A percentile compares a stretch with the other conserved stretches of the same genome.
phyloP scores from a whole-genome alignment of 2,329 filamentous ascomycete genomes.

The Corynespora cassiicola region DNA sequence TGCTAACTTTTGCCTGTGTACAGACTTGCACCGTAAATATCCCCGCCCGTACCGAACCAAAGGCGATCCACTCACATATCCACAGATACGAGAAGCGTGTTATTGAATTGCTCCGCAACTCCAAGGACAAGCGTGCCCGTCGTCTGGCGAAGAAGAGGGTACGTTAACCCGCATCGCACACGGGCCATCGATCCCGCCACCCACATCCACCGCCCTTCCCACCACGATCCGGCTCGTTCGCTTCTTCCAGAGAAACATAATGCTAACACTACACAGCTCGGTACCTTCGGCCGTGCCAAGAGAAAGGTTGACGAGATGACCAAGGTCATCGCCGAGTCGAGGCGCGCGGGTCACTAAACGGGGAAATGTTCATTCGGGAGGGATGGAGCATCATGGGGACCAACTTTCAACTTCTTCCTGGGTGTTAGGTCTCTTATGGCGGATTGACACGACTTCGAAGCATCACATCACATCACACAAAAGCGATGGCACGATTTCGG shows the following conservation, averaged over 20 bases:
- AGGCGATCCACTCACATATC: conserved; percentile 13
- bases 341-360: conserved; percentile 74
- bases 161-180: conserved; percentile 50
- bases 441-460: conserved; percentile 38
- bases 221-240: neutral
- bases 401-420: conserved; percentile 41
- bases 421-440: conserved; percentile 44
- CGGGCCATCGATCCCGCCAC: too few species aligned
- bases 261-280: conserved; percentile 69
- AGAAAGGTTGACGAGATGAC: conserved; percentile 99
- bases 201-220: conserved; percentile 1
- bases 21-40: conserved; percentile 49
- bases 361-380: conserved; percentile 29
- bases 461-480: conserved; percentile 30
- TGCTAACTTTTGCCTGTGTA: conserved; percentile 18
- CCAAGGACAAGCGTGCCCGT: conserved; percentile 98
- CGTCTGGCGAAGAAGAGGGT: conserved; percentile 99
- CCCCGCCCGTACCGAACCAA: neutral
- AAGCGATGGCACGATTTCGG: conserved; percentile 39
- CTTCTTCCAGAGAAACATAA: conserved; percentile 12
- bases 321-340: conserved; percentile 95
- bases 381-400: conserved; percentile 34
- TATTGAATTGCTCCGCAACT: conserved; percentile 98
- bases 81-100: conserved; percentile 85
- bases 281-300: conserved; percentile 98